Base-by-base conservation (phyloP, 164 flowering plant species). In the Vitis vinifera region DNA sequence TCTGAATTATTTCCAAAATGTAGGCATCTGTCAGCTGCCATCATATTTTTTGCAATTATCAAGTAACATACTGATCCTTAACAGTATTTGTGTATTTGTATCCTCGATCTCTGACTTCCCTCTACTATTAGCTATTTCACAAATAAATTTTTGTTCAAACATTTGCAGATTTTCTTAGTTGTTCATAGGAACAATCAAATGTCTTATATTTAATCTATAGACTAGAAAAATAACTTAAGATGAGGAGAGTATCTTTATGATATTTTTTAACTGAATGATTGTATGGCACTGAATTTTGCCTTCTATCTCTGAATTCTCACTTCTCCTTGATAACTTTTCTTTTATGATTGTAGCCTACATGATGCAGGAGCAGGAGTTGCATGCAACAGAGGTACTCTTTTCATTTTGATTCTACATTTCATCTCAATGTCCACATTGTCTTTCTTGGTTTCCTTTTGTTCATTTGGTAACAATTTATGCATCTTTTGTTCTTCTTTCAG, bases 361-460 rank as follows among this genome's bases (percentile, higher is more conserved):
- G 97, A 91, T 96, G 60, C 93, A 85, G 75, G 98, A 93, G 30
- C 95, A 93, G 83, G 98, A 93, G 75, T 93, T 77, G 60, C 83
- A 87, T 80, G 99, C 99, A 79, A 92, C 97, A 29, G 97, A 89
- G 98, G 99, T 93, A 87, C 66, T n/a, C 9, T 3, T n/a, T 8
- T 16, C 31, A 29, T 29, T 23, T 15, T 3, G 8, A 27, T 51
- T 23, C 10, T 29, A 9, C 9, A 50, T 8, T 56, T n/a, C 1
- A 56, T 47, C 27, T 55, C 23, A 2, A 10, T 44, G 44, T 14
- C 16, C 5, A 13, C 27, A 37, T 56, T 66, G 19, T 58, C n/a
- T 67, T 9, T 6, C 31, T 10, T 56, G 13, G 5, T 37, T 37
- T 23, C 27, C 52, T 51, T 56, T 58, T 37, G 10, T 27, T 69